Evolutionary conservation across 2,329 filamentous ascomycete species (phyloP), one percentile per base, ranked within the genome.

Genomic region (Hypoxylon sp.): DNA sequence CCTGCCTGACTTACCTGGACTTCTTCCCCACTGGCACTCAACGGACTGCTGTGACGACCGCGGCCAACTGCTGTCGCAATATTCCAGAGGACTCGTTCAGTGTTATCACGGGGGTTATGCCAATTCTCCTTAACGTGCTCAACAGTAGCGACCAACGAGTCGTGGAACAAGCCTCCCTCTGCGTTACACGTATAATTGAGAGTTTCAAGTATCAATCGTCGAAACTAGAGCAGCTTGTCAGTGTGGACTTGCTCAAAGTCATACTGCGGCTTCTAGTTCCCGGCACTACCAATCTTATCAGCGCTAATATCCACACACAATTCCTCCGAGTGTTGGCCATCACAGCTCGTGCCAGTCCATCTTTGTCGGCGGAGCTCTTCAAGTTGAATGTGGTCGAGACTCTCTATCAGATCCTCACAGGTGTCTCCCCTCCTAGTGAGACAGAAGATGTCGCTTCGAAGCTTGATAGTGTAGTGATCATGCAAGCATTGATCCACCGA

Each of bases 21-120:
- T 99, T 99, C 81, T 99, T 99, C 76, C 92, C 95, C 14, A 99
- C 96, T 0, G 96, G 95, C 80, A 98, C 96, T 1, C 96, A 99
- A 81, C 90, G 96, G 72, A 98, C 95, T 13, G 96, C 96, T 5
- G 96, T 99, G 6, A 98, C 94, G 2, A 99, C 95, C 11, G 96
- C 97, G 9, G 97, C 96, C 62, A 99, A 99, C 78, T 99, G 96
- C 83, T 99, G 97, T 80, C 92, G 96, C 70, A 98, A 98, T 77
- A 96, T 99, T 17, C 93, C 94, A 1, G 92, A 95, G 74, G 96
- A 98, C 76, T 97, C 94, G 0, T 99, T 99, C 77, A 85, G 90
- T 0, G 94, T 97, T 9, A 92, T 99, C 53, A 90, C 91, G 76
- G 94, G 98, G 80, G 96, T 98, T 46, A 99, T 99, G 96, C 94